Percentiles rank a stretch among this genome's conserved stretches.
Evolutionary conservation across 495 filamentous ascomycete genomes (phyloP).

Genomic region (Neurospora cerealis): DNA sequence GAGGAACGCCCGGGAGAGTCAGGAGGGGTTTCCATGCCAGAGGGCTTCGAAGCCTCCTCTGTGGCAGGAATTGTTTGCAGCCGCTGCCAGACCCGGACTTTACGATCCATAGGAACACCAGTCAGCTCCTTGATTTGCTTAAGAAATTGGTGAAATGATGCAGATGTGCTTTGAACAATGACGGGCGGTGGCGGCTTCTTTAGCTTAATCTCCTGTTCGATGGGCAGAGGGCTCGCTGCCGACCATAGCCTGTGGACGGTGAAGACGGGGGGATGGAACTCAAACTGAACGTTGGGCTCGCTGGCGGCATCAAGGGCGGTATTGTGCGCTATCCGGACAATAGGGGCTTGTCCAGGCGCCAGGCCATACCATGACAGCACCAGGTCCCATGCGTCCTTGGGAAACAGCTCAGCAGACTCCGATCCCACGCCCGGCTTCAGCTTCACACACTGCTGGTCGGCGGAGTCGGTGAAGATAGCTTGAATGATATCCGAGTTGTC

Average conservation of each 20-base stretch:
- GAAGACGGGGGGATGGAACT: slow-evolving; percentile 78
- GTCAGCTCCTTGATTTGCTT: slow-evolving; percentile 56
- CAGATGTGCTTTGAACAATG: slow-evolving; percentile 58
- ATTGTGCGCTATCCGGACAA: slow-evolving; percentile 70
- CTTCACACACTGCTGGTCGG: slow-evolving; percentile 54
- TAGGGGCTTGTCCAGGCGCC: slow-evolving; percentile 55
- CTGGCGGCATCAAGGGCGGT: slow-evolving; percentile 46
- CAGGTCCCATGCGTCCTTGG: slow-evolving; percentile 69
- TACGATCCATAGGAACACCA: slow-evolving; percentile 54
- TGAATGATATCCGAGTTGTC: slow-evolving; percentile 71
- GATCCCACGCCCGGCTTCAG: slow-evolving; percentile 60
- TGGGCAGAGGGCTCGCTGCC: slow-evolving; percentile 40
- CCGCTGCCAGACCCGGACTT: slow-evolving; percentile 73
- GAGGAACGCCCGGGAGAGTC: slow-evolving; percentile 16
- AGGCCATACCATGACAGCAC: slow-evolving; percentile 76
- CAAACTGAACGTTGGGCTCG: slow-evolving; percentile 63
- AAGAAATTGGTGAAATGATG: slow-evolving; percentile 61
- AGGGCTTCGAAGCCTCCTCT: slow-evolving; percentile 11
- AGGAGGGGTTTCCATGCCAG: slow-evolving; percentile 23
- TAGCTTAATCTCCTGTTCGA: slow-evolving; percentile 46
- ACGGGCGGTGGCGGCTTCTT: slow-evolving; percentile 47
- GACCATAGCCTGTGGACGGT: slow-evolving; percentile 70
- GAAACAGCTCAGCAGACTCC: slow-evolving; percentile 69
- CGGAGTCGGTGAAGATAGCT: slow-evolving; percentile 36
- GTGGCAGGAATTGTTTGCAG: slow-evolving; percentile 35